Evolutionary conservation across 2,329 filamentous ascomycete genomes (phyloP), one percentile per base, ranked within the genome.

Genomic region (Fusarium incarnatum): DNA sequence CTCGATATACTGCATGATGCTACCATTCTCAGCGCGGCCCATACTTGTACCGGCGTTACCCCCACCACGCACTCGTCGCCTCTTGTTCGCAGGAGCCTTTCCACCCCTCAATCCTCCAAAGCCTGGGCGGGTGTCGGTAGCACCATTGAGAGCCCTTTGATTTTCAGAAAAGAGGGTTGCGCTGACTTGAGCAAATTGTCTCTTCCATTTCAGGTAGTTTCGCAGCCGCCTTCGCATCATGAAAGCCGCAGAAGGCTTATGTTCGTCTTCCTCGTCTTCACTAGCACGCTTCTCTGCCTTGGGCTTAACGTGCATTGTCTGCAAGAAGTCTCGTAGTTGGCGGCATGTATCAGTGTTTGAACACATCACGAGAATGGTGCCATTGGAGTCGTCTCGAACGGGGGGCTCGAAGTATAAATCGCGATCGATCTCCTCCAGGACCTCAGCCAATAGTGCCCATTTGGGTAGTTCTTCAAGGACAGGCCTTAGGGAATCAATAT

Each of bases 351-450:
- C 89, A 60, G 92, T 89, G 75, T 97, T 95, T 27, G 91, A 91
- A 77, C 95, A 98, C 96, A 99, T 98, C 78, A 99, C 93, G 34
- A 99, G 83, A 52, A 97, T 94, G 4, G 93, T 93, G n/a, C 93
- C 92, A 76, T 94, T 97, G 0, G 94, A 97, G 74, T 94, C 93
- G 78, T 96, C 94, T 59, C 88, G 86, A n/a, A 86, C 82, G 11
- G 85, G 83, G 8, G 93, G 92, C 68, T 97, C 94, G 75, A 97
- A 91, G 78, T 97, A 96, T 18, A 94, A 85, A 75, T 97, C 94
- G 56, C 91, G 89, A 75, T 98, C 96, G 72, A 99, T 97, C 80
- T 99, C 96, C 68, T 95, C 91, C 7, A 99, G 82, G 1, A 98
- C 91, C 60, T 98, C 94, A n/a, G 93, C 91, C 20, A 99, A 83